Evolutionary conservation across 257 asterid species (phyloP), one percentile per base, ranked within the genome.

Genomic region (Coffea canephora): DNA sequence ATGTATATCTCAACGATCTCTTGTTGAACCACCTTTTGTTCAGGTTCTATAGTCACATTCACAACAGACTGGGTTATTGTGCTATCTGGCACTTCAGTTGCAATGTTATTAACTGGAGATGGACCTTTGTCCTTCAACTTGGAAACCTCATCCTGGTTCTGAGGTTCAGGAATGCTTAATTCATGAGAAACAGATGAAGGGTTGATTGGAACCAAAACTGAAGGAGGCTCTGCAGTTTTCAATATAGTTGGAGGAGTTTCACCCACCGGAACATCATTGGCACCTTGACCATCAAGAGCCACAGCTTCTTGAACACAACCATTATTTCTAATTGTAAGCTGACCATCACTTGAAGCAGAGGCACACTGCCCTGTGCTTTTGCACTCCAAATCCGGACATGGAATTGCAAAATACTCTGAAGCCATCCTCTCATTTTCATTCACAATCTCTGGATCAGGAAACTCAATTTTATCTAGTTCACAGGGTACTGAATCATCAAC

Each of bases 1-100:
- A 89, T 89, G 80, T 91, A 91, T 94, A 91, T 91, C 57, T 91
- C 93, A 10, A 92, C 92, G 76, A 91, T 91, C 80, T 91, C 91
- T 72, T 89, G 89, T 84, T 89, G 96, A 91, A 92, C 89, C 19
- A 76, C 71, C 25, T 76, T 73, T 1, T 82, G 88, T 6, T 88
- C 84, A 52, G 91, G 94, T 69, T 88, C 92, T 8, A 84, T 84
- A 72, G 86, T 89, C 57, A 85, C 52, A 77, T 86, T 89, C 16
- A 83, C 76, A 68, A 86, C 78, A 80, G n/a, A 62, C 79, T 79
- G 69, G 39, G 78, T 73, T 80, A 8, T 79, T 61, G 55, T 50
- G 25, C 5, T 46, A 11, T 36, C 14, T 12, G 71, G 72, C 11
- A 50, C 71, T 43, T 75, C 54, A 3, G 39, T 12, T 6, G 39